Conservation (phyloP, 148 eudicot species). For the Fagopyrum esculentum region DNA sequence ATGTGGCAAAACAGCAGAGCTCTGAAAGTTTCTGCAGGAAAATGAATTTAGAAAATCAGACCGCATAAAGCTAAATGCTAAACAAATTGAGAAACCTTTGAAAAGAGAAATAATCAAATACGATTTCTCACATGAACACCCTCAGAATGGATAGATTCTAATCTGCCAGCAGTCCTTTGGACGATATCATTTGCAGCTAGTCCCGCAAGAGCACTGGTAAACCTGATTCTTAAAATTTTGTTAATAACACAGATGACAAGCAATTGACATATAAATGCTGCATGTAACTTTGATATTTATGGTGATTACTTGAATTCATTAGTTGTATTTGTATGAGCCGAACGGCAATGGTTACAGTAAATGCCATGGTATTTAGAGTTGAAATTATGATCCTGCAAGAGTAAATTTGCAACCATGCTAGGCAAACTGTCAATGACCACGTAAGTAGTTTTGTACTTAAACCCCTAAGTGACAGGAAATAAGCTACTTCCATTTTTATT, state of each 20-base stretch:
- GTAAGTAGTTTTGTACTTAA: not conserved
- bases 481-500: not conserved
- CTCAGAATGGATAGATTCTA: slow-evolving; percentile 95
- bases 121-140: slow-evolving; percentile 79
- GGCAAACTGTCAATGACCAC: not conserved
- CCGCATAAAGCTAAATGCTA: not conserved
- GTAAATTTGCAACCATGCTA: not conserved
- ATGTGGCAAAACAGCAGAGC: slow-evolving; percentile 77
- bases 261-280: no score
- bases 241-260: not conserved
- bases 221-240: slow-evolving; percentile 37
- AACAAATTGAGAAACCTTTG: not conserved
- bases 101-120: slow-evolving; percentile 8
- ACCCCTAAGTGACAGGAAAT: not conserved
- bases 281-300: no score
- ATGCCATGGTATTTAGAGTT: not conserved
- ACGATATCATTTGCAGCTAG: slow-evolving; percentile 63
- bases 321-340: not conserved
- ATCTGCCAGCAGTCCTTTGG: slow-evolving; percentile 80
- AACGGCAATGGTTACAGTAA: not conserved
- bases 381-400: not conserved
- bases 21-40: slow-evolving; percentile 80
- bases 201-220: slow-evolving; percentile 74
- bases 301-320: not conserved
- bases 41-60: slow-evolving; percentile 9